Percentiles rank a stretch among this genome's conserved stretches.
phyloP scores from a whole-genome alignment of 2,329 filamentous ascomycete species.

The Beauveria brongniartii region DNA sequence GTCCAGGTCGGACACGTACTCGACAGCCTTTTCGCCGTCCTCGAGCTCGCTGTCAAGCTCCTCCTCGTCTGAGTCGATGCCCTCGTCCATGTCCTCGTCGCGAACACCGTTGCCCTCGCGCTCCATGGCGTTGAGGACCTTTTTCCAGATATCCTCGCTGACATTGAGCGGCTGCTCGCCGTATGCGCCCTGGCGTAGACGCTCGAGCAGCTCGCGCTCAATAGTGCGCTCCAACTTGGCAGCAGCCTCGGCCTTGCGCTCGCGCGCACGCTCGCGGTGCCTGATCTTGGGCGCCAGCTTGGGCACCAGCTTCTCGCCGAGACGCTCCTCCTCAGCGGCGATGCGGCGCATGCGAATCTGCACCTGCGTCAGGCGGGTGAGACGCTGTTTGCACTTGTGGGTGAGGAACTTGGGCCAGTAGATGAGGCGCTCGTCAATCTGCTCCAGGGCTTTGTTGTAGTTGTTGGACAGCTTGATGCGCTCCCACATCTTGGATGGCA shows the following conservation, averaged over 20 bases:
- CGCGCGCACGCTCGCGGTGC: constrained; percentile 65
- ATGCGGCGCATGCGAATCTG: constrained; percentile 71
- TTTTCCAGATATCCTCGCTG: constrained; percentile 93
- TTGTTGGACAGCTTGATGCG: constrained; percentile 82
- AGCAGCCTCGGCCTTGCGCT: constrained; percentile 69
- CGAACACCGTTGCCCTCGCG: constrained; percentile 72
- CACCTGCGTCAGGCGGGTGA: constrained; percentile 88
- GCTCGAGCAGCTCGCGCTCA: constrained; percentile 87
- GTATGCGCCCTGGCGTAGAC: constrained; percentile 85
- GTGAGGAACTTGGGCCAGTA: constrained; percentile 93
- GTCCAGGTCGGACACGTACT: constrained; percentile 89
- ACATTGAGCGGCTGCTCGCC: constrained; percentile 92
- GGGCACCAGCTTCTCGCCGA: constrained; percentile 82
- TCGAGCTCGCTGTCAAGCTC: constrained; percentile 60
- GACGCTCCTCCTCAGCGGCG: constrained; percentile 77
- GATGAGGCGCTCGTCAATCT: constrained; percentile 76
- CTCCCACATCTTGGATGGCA: constrained; percentile 92
- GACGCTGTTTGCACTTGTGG: constrained; percentile 93
- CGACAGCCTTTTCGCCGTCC: constrained; percentile 69
- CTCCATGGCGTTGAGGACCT: constrained; percentile 86
- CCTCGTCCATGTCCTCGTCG: constrained; percentile 84
- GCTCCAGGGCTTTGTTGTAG: constrained; percentile 80
- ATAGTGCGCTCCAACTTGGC: constrained; percentile 95
- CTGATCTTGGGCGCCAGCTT: constrained; percentile 86
- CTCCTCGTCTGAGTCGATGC: constrained; percentile 68